phyloP scores from a whole-genome alignment of 1,284 basidiomycete genomes.

The Fistulina hepatica region DNA sequence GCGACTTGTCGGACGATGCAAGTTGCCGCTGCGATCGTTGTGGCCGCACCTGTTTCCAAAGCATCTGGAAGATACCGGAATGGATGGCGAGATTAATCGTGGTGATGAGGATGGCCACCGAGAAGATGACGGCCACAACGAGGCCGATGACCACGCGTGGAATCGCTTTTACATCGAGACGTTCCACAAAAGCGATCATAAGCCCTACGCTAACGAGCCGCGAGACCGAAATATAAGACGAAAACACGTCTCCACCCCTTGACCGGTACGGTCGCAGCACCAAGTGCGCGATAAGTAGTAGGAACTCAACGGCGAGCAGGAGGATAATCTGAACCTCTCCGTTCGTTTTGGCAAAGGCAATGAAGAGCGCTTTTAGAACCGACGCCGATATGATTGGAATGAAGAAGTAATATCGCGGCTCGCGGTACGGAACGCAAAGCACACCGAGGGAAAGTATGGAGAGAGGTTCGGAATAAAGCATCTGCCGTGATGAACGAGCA shows the following conservation, averaged over 20 bases:
- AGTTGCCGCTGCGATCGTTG: constrained; percentile 13
- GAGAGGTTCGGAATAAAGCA: constrained; percentile 27
- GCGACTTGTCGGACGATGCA: no score
- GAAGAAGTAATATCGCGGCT: constrained; percentile 47
- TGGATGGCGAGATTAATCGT: constrained; percentile 44
- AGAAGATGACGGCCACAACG: constrained; percentile 49
- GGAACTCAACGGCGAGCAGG: constrained; percentile 58
- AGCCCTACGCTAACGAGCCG: constrained; percentile 54
- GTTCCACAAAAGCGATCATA: constrained; percentile 57
- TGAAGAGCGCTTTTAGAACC: constrained; percentile 59
- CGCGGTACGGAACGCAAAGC: constrained; percentile 45
- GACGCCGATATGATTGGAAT: constrained; percentile 43
- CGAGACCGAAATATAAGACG: constrained; percentile 50
- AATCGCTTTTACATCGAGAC: constrained; percentile 51
- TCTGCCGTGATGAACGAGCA: constrained; percentile 28
- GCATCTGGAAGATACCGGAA: constrained; percentile 16
- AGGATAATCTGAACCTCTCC: constrained; percentile 66
- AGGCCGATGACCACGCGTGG: constrained; percentile 67
- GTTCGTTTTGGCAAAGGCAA: constrained; percentile 55
- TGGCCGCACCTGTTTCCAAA: constrained; percentile 21
- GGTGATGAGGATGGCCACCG: constrained; percentile 46
- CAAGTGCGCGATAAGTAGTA: constrained; percentile 45
- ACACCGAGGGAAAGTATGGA: constrained; percentile 33
- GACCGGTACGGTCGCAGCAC: constrained; percentile 46
- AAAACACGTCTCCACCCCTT: constrained; percentile 48